Evolutionary conservation across 768 basidiomycete species (phyloP).

Genomic region (Macrolepiota dolichaula): DNA sequence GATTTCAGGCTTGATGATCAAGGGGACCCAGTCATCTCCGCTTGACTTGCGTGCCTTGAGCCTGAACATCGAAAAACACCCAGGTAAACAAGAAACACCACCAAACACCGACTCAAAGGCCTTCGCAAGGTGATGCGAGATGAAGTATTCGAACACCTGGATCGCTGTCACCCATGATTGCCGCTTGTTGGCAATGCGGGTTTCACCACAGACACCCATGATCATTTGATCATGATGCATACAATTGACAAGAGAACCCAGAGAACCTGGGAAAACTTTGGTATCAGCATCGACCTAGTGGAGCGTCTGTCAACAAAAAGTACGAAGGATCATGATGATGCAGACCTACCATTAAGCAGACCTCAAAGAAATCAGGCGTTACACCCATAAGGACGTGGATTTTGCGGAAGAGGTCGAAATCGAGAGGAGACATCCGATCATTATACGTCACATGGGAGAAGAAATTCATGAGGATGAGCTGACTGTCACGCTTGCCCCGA

Average conservation of each 20-base stretch:
- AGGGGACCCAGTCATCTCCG: slow-evolving; percentile 96
- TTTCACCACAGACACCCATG: slow-evolving; percentile 99
- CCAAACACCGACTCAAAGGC: slow-evolving; percentile 99
- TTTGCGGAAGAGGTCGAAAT: slow-evolving; percentile 98
- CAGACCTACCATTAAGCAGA: slow-evolving; percentile 85
- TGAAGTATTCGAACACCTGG: slow-evolving; percentile 98
- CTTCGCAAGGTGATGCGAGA: slow-evolving; percentile 97
- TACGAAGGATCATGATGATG: background rate
- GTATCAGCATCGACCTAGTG: slow-evolving; percentile 98
- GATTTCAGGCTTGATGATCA: slow-evolving; percentile 96
- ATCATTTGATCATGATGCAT: slow-evolving; percentile 99
- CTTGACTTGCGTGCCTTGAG: slow-evolving; percentile 86
- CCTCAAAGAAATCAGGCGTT: slow-evolving; percentile 98
- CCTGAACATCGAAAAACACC: slow-evolving; percentile 99
- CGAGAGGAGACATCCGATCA: slow-evolving; percentile 96
- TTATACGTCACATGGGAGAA: slow-evolving; percentile 99
- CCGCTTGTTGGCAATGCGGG: slow-evolving; percentile 97
- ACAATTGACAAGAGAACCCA: slow-evolving; percentile 90
- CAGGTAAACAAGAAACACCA: slow-evolving; percentile 97
- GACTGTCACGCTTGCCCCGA: slow-evolving; percentile 97
- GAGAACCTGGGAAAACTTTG: slow-evolving; percentile 87
- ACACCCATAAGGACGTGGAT: slow-evolving; percentile 97
- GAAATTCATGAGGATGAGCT: slow-evolving; percentile 99
- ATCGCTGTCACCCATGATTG: slow-evolving; percentile 98
- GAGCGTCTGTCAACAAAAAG: slow-evolving; percentile 6